Base-by-base conservation (phyloP, 768 basidiomycete species). In the Pisolithus marmoratus region DNA sequence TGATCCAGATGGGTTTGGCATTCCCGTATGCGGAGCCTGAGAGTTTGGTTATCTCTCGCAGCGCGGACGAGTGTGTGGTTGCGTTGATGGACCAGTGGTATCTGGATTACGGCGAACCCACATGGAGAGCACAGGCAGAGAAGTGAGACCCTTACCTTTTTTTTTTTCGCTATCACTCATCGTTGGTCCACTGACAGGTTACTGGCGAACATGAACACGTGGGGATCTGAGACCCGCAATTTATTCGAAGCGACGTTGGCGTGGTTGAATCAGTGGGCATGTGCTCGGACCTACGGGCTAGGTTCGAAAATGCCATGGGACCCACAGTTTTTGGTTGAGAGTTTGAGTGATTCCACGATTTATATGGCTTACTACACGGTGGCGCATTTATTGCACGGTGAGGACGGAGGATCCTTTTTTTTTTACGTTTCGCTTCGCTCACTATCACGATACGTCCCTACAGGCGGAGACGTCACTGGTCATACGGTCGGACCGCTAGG, bases 61-160 rank as follows among this genome's bases (percentile, higher is more conserved):
- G 88, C 68, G 83, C 81, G n/a, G 96, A 99, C 63, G 95, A 97
- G 70, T 99, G 96, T 73, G 90, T 97, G 19, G 93, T 99, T 52
- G 94, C 95, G 3, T 73, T 99, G 58, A 94, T 94, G 83, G 96
- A 99, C 66, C 96, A 99, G 70, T 99, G 95, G 94, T 99, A 98
- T 70, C 72, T 98, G 68, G 93, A 98, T 69, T 99, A 97, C 61
- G 96, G 95, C 60, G 93, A 97, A 73, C 68, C 81, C 1, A 65
- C 67, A n/a, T 99, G 96, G 96, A 89, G 85, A 67, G 80, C 78
- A 15, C 80, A 90, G 62, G 83, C 91, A 5, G 88, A 93, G 67
- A 84, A 77, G 92, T 91, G 63, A 48, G 83, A n/a, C n/a, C 38
- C 51, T 20, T 48, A 22, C 47, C 36, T n/a, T 36, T 48, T 15